Evolutionary conservation across 176 grass and related monocot species (phyloP).

Genomic region (sorghum (Sorghum bicolor)): Sorghum_bicolor_NCBIv3 NC_012879.2:51474001-51474500

Average conservation of each 20-base stretch:
- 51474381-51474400: not conserved
- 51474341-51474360: not conserved
- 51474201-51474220: not conserved
- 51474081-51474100: constrained; percentile 46
- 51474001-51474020: constrained; percentile 41
- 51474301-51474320: not conserved
- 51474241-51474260: not conserved
- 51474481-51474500: not conserved
- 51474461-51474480: not conserved
- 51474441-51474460: not conserved
- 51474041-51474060: constrained; percentile 38
- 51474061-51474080: constrained; percentile 45
- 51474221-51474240: not conserved
- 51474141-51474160: constrained; percentile 40
- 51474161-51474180: constrained; percentile 6
- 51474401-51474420: not conserved
- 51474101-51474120: constrained; percentile 57
- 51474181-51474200: not conserved
- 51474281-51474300: not conserved
- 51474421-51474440: not conserved
- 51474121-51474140: constrained; percentile 54
- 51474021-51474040: constrained; percentile 38
- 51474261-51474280: not conserved
- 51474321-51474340: not conserved
- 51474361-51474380: not conserved